A percentile compares a stretch with the other conserved stretches of the same genome.
phyloP scores from a whole-genome alignment of 2,329 filamentous ascomycete species.

The Neofusicoccum parvum region DNA sequence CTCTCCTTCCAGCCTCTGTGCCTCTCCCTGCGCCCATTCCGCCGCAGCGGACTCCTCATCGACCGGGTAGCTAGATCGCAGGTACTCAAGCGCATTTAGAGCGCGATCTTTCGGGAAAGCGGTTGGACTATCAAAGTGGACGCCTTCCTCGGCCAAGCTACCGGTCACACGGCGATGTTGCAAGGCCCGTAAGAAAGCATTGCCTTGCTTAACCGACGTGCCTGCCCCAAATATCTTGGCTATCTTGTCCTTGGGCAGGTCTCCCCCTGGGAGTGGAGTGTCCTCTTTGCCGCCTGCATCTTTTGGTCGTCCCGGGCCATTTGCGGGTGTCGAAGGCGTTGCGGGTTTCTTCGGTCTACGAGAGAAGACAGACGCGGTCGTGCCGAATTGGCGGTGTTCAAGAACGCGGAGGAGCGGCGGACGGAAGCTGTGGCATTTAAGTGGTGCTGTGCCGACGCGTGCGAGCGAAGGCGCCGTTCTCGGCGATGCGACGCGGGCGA shows the following conservation, averaged over 20 bases:
- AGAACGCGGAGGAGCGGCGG: conserved; percentile 21
- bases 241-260: conserved; percentile 17
- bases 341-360: background rate
- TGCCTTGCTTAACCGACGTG: conserved; percentile 34
- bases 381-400: conserved; percentile 3
- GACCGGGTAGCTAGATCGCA: conserved; percentile 39
- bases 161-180: conserved; percentile 43
- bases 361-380: background rate
- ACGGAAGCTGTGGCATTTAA: conserved; percentile 29
- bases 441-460: conserved; percentile 19
- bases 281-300: conserved; percentile 5
- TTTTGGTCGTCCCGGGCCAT: background rate
- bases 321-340: background rate
- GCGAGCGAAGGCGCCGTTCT: background rate
- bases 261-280: conserved; percentile 18
- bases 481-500: background rate
- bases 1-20: conserved; percentile 41
- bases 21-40: conserved; percentile 42
- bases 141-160: conserved; percentile 43
- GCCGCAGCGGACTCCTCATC: conserved; percentile 44
- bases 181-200: conserved; percentile 40
- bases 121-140: conserved; percentile 30
- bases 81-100: conserved; percentile 37
- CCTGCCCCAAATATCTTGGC: conserved; percentile 33
- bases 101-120: conserved; percentile 31